A percentile compares a stretch with the other conserved stretches of the same genome.
Evolutionary conservation across 805 yeast species (phyloP).

Genomic region (Candida pini): DNA sequence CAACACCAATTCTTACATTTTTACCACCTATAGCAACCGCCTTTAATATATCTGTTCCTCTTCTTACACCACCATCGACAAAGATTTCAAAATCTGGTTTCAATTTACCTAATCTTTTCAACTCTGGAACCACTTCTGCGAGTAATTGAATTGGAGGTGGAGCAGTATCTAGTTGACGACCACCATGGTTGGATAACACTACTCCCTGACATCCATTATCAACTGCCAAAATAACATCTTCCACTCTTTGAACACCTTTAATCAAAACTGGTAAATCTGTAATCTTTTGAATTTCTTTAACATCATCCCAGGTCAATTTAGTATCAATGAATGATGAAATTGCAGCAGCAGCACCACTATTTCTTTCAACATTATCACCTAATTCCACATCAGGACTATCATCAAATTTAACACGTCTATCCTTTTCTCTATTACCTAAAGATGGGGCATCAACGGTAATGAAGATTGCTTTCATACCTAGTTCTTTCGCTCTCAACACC

Average conservation of each 20-base stretch:
- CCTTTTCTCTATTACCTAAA: constrained; percentile 83
- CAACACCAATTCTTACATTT: constrained; percentile 67
- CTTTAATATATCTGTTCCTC: constrained; percentile 63
- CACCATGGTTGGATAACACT: constrained; percentile 87
- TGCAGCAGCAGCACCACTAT: constrained; percentile 83
- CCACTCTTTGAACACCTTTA: constrained; percentile 82
- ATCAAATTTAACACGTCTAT: constrained; percentile 23
- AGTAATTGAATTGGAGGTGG: constrained; percentile 73
- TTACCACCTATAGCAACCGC: constrained; percentile 67
- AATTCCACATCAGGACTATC: constrained; percentile 42
- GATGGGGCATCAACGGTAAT: constrained; percentile 93
- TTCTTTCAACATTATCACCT: constrained; percentile 48
- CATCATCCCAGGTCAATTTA: constrained; percentile 58
- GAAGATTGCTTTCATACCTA: constrained; percentile 78
- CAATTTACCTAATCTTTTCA: constrained; percentile 38
- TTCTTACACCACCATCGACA: constrained; percentile 64
- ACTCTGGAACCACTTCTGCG: constrained; percentile 58
- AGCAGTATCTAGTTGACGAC: constrained; percentile 79
- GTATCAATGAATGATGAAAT: constrained; percentile 82
- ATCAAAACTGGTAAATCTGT: constrained; percentile 65
- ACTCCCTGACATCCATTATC: constrained; percentile 71
- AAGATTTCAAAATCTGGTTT: constrained; percentile 51
- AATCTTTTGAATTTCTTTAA: constrained; percentile 46
- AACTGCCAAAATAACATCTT: constrained; percentile 70
- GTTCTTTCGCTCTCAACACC: constrained; percentile 63